These are phyloP conservation scores for Rhododendron simsii DNA, from an alignment of 148 eudicot genomes.

Conservation along the genomic window DNA sequence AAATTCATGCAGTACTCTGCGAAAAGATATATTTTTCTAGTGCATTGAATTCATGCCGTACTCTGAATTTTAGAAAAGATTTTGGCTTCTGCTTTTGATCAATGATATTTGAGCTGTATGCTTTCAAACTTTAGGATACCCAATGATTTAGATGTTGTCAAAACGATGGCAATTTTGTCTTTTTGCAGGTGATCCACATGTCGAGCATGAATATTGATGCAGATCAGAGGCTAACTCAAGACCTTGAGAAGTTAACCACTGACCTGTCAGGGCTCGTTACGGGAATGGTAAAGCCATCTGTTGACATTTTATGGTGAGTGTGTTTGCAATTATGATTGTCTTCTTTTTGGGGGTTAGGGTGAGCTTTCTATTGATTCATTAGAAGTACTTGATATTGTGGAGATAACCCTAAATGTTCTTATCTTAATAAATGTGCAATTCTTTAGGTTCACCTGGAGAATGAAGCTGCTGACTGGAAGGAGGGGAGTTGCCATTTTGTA, in stretches of 20 bases:
- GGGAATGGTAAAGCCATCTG: conserved; percentile 97
- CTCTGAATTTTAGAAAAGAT: background rate
- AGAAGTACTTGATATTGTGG: background rate
- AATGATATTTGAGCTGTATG: background rate
- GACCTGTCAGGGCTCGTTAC: conserved; percentile 90
- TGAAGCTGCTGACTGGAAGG: conserved; percentile 86
- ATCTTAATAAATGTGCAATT: conserved; percentile 14
- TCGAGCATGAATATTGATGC: conserved; percentile 71
- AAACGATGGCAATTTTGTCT: background rate
- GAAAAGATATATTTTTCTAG: background rate
- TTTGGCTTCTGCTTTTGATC: conserved; percentile 10
- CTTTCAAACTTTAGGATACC: background rate
- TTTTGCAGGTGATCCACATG: conserved; percentile 74
- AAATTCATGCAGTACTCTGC: background rate
- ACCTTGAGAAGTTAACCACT: conserved; percentile 84
- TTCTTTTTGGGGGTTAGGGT: background rate
- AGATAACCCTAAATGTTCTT: background rate
- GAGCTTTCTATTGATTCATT: background rate
- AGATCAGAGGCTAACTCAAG: conserved; percentile 91
- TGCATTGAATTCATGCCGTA: background rate
- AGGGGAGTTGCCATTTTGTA: conserved; percentile 87
- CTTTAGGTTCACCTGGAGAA: conserved; percentile 97
- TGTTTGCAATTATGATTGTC: background rate
- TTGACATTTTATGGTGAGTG: conserved; percentile 87
- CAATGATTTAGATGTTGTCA: background rate